These are phyloP conservation scores for Mucor ambiguus DNA, from an alignment of 371 early-diverging fungal genomes.

Conservation along the genomic window DNA sequence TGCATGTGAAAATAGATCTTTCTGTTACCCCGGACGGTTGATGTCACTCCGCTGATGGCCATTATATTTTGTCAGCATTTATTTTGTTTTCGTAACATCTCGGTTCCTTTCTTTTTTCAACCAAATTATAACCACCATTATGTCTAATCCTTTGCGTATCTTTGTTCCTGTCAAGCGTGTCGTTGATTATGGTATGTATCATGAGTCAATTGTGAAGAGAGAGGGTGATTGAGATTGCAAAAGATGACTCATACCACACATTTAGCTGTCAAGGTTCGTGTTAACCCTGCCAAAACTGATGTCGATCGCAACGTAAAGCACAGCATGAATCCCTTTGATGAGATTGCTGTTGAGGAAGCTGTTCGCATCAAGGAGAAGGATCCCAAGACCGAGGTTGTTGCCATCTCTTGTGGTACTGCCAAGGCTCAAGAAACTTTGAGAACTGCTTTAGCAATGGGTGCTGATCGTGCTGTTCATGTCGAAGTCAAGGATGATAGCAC, in stretches of 20 bases:
- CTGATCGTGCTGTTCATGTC: slow-evolving; percentile 95
- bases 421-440: slow-evolving; percentile 93
- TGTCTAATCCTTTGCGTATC: slow-evolving; percentile 66
- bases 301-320: slow-evolving; percentile 97
- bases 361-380: slow-evolving; percentile 88
- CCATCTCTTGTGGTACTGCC: slow-evolving; percentile 88
- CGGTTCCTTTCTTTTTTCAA: slow-evolving; percentile 11
- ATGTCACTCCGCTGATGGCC: slow-evolving; percentile 19
- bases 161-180: slow-evolving; percentile 97
- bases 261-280: slow-evolving; percentile 93
- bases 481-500: slow-evolving; percentile 76
- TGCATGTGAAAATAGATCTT: slow-evolving; percentile 18
- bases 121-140: slow-evolving; percentile 8
- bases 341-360: slow-evolving; percentile 98
- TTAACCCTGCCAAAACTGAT: slow-evolving; percentile 84
- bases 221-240: background rate
- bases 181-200: slow-evolving; percentile 82
- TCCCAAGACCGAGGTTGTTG: slow-evolving; percentile 80
- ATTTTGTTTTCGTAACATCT: slow-evolving; percentile 6
- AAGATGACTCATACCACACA: background rate
- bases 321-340: slow-evolving; percentile 99
- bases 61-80: slow-evolving; percentile 7
- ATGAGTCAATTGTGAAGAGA: background rate
- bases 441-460: slow-evolving; percentile 98
- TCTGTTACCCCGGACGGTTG: slow-evolving; percentile 12